Evolutionary conservation across 495 filamentous ascomycete species (phyloP), one percentile per base, ranked within the genome.

Genomic region (Stereocaulon alpinum): DNA sequence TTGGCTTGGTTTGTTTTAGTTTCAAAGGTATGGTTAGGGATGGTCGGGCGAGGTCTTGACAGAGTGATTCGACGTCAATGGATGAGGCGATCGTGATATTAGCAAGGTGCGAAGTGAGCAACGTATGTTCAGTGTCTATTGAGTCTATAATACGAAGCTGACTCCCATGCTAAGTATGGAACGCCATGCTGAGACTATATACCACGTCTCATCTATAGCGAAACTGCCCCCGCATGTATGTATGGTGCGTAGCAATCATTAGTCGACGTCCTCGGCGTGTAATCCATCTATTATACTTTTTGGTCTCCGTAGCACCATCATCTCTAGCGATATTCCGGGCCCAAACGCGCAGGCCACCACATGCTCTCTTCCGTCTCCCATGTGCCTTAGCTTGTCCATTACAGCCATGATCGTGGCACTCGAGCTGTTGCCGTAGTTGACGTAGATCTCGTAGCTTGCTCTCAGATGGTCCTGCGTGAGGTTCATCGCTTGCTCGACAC

Each of bases 321-420:
- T 84, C 73, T 86, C 84, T 34, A 85, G 71, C 20, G 75, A 63
- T 34, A 87, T 80, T 3, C 84, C 83, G 0, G 84, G 84, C 6
- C 84, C 84, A 69, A 86, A 87, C 18, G 81, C 81, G 56, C 79
- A 80, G 0, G 79, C 82, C n/a, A 84, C 76, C 20, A 86, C 75
- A 42, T 82, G 73, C 48, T 85, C 78, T 52, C 71, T 74, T 15
- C 72, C 61, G 66, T 72, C 24, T 66, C 76, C 79, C 68, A 82
- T 79, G n/a, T 69, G 63, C 1, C 83, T 69, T 47, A 86, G 47
- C 7, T 76, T 73, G 62, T 85, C 74, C 64, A 86, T 68, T 2
- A 86, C 83, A 59, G 75, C 77, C 47, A 86, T 72, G 24, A 86
- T 79, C 10, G 80, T 83, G 11, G 81, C 80, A 40, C 79, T 82